Percentiles rank a stretch among this genome's conserved stretches.
phyloP scores from a whole-genome alignment of 2,329 filamentous ascomycete species.

The Myriosclerotinia curreyana region DNA sequence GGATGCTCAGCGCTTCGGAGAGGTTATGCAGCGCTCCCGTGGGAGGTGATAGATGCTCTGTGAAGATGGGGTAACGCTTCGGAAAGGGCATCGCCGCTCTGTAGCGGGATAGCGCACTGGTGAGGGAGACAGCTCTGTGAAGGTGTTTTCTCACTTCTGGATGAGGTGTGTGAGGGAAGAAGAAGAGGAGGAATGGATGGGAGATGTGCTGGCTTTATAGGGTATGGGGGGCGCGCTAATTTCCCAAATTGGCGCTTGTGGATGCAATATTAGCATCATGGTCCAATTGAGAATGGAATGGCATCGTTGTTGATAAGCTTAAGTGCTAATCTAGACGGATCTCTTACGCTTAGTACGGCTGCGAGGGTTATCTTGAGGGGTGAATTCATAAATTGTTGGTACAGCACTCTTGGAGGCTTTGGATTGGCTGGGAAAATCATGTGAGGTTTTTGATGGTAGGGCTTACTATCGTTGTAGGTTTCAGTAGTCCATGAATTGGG shows the following conservation, averaged over 20 bases:
- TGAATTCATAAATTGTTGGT: neutral
- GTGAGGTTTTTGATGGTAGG: neutral
- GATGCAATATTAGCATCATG: neutral
- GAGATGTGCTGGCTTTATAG: neutral
- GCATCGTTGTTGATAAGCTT: neutral
- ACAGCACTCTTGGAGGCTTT: neutral
- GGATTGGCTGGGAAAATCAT: neutral
- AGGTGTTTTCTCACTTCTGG: neutral
- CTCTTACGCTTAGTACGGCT: too few species aligned
- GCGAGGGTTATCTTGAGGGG: too few species aligned
- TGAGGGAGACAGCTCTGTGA: too few species aligned
- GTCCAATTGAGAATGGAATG: neutral
- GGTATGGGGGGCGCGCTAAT: neutral
- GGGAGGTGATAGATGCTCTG: too few species aligned
- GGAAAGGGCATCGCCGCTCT: too few species aligned
- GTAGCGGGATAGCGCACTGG: too few species aligned
- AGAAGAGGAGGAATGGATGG: neutral
- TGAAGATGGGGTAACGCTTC: too few species aligned
- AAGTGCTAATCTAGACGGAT: too few species aligned
- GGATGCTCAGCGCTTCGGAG: neutral
- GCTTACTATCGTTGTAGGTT: too few species aligned
- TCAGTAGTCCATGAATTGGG: neutral
- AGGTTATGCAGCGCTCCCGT: too few species aligned
- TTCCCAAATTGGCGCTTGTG: neutral
- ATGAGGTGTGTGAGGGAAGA: neutral